Base-by-base conservation (phyloP, 2,329 filamentous ascomycete genomes). In the Hypoxylon sp. region DNA sequence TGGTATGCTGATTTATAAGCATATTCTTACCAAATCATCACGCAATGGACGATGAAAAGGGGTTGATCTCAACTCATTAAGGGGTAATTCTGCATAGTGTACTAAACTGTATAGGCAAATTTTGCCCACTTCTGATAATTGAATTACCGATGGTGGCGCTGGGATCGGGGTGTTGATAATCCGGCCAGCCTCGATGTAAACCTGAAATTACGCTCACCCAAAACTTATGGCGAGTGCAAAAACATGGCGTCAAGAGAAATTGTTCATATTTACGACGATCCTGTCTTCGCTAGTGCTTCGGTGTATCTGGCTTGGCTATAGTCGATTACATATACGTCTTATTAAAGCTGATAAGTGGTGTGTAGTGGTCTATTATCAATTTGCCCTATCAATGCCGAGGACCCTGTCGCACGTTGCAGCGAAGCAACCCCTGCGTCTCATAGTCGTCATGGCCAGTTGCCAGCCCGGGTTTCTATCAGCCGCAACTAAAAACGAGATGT, bases 301-400 rank as follows among this genome's bases (percentile, higher is more conserved):
- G 46, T 52, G 45, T 63, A 29, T 63, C 12, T 65, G 16, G 30
- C 30, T 58, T 56, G 14, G 47, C 48, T 58, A 30, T 32, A 9
- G 30, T 5, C 12, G 27, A 30, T 65, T 55, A 68, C 43, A 56
- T n/a, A 60, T 37, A 57, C 23, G n/a, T 50, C 60, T 68, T 59
- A 68, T 50, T 23, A 61, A 65, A 52, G 16, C n/a, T 53, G 62
- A 68, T 68, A 65, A 62, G 54, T 54, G 23, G 45, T 46, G 19
- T 41, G n/a, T n/a, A n/a, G n/a, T 53, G 57, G 46, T 41, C 19
- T 32, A 41, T 37, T 23, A 58, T 43, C 46, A 37, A 21, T 21
- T 55, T 23, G 9, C 63, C 63, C 52, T 51, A 66, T 51, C 23
- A 54, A 46, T 47, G 23, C 37, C 52, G 19, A 45, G 34, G 23